These are phyloP conservation scores for Boletus fagicola DNA, from an alignment of 768 basidiomycete species.

Conservation along the genomic window DNA sequence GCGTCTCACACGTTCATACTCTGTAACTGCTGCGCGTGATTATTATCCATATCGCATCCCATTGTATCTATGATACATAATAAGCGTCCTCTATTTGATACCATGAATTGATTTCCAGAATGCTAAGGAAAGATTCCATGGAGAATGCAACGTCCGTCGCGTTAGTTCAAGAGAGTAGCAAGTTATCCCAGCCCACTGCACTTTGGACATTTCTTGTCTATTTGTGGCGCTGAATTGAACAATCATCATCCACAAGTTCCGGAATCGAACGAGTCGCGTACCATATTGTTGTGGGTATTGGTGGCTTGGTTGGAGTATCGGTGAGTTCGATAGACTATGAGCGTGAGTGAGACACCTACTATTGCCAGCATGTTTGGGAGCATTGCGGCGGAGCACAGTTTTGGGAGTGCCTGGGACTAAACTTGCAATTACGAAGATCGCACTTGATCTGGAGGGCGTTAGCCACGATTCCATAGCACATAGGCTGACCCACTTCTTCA, in stretches of 20 bases:
- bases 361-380: slow-evolving; percentile 64
- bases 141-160: slow-evolving; percentile 12
- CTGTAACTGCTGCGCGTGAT: slow-evolving; percentile 6
- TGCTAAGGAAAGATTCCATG: slow-evolving; percentile 3
- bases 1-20: slow-evolving; percentile 10
- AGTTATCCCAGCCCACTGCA: slow-evolving; percentile 18
- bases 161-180: slow-evolving; percentile 4
- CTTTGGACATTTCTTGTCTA: slow-evolving; percentile 57
- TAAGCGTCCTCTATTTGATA: slow-evolving; percentile 4
- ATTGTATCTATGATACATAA: slow-evolving; percentile 9
- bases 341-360: slow-evolving; percentile 42
- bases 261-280: slow-evolving; percentile 26
- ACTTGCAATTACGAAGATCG: slow-evolving; percentile 57
- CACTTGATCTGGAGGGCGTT: slow-evolving; percentile 54
- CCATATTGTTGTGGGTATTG: slow-evolving; percentile 69
- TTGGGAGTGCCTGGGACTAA: slow-evolving; percentile 55
- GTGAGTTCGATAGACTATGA: slow-evolving; percentile 12
- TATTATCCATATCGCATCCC: slow-evolving; percentile 1
- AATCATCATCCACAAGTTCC: neutral
- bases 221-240: slow-evolving; percentile 48
- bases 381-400: slow-evolving; percentile 52
- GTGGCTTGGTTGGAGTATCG: slow-evolving; percentile 36
- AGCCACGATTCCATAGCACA: slow-evolving; percentile 8
- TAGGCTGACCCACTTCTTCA: slow-evolving; percentile 45
- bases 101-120: slow-evolving; percentile 8